Evolutionary conservation across 1,139 yeast genomes (phyloP), one percentile per base, ranked within the genome.

Genomic region (Meyerozyma athensensis): DNA sequence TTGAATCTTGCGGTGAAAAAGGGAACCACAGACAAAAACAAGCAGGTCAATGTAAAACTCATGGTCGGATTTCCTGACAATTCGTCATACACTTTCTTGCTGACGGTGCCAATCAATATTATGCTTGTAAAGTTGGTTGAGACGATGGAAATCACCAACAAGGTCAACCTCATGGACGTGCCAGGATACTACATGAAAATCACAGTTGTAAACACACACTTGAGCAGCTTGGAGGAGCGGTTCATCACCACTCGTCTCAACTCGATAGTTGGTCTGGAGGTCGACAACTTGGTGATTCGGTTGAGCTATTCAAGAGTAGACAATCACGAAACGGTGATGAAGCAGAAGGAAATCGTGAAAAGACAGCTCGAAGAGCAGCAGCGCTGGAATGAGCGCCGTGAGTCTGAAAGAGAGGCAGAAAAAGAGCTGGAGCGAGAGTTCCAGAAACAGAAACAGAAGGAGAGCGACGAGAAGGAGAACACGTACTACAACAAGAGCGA

Each of bases 1-100:
- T 45, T 70, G 26, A 48, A 47, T 19, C 45, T 60, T 21, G 52
- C 52, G 39, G 40, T 56, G 13, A 49, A 46, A 7, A 44, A 47
- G 12, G 44, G 34, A 7, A 39, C 31, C 8, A 34, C 19, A 5
- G 36, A 22, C 7, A 39, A 38, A 7, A 39, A 49, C 36, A 48
- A 44, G 39, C 52, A 50, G 37, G 50, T 59, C 16, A 54, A 52
- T 38, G 53, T 59, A 16, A 61, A 61, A 35, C 50, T 61, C 16
- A 48, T 52, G 23, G 48, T 50, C 6, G 45, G 42, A 17, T 41
- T 41, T 20, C 49, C 49, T 42, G 52, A 28, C 21, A 18, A 28
- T n/a, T 17, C 40, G 41, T 47, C 48, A 26, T 42, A 41, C 20
- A 30, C 44, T 5, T 37, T 38, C 31, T 34, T 50, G 4, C 22